Evolutionary conservation across 768 basidiomycete species (phyloP).

Genomic region (Termitomyces titanicus): DNA sequence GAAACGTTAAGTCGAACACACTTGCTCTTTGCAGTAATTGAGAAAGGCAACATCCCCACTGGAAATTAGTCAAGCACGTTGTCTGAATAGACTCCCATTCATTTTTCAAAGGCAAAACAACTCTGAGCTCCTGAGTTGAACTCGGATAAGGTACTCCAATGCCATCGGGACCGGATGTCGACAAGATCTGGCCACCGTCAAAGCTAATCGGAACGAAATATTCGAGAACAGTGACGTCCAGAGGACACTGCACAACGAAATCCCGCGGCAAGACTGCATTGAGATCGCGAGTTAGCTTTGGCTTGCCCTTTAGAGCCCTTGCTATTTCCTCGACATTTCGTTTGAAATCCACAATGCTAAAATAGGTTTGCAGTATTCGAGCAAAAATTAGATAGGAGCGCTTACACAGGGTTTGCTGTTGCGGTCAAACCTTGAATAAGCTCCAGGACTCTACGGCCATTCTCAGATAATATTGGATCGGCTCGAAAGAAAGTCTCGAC

Average conservation of each 20-base stretch:
- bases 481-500: neutral
- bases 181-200: conserved; percentile 3
- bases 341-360: neutral
- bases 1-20: neutral
- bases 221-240: neutral
- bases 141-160: neutral
- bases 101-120: neutral
- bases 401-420: neutral
- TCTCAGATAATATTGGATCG: neutral
- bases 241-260: conserved; percentile 7
- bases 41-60: conserved; percentile 8
- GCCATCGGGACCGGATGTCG: neutral
- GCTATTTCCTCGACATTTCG: neutral
- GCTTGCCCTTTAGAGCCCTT: neutral
- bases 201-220: conserved; percentile 1
- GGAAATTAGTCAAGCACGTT: neutral
- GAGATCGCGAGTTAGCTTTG: conserved; percentile 9
- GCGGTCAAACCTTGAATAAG: neutral
- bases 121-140: conserved; percentile 3
- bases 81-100: neutral
- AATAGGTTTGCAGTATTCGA: neutral
- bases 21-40: conserved; percentile 10
- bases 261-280: conserved; percentile 8
- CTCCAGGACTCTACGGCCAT: neutral
- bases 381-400: neutral